These are phyloP conservation scores for Cladophialophora bantiana DNA, from an alignment of 2,329 filamentous ascomycete genomes.

Conservation along the genomic window DNA sequence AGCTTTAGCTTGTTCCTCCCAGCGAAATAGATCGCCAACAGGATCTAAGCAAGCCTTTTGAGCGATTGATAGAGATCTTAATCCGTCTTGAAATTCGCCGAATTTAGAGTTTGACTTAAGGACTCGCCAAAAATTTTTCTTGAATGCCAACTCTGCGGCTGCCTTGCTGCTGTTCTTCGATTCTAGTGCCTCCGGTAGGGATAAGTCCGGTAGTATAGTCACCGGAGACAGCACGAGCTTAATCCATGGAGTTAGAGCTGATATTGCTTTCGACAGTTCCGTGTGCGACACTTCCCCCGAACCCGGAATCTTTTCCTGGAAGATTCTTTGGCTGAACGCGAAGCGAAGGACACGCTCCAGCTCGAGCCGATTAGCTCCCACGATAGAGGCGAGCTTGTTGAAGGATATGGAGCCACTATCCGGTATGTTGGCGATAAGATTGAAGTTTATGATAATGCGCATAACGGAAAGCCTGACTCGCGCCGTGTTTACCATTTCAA, in stretches of 20 bases:
- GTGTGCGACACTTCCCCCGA: not conserved
- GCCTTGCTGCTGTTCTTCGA: not conserved
- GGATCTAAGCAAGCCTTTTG: not conserved
- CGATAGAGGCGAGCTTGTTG: not conserved
- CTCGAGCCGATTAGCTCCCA: not conserved
- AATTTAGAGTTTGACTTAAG: not conserved
- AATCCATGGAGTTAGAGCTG: not conserved
- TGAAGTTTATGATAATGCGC: slow-evolving; percentile 1
- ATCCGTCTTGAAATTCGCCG: slow-evolving; percentile 3
- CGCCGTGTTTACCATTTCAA: slow-evolving; percentile 4
- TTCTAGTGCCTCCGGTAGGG: not conserved
- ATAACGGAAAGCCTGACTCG: not conserved
- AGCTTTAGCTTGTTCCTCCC: not conserved
- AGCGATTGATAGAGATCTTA: slow-evolving; percentile 4
- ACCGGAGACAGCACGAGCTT: slow-evolving; percentile 1
- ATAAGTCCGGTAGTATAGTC: not conserved
- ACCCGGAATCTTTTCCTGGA: not conserved
- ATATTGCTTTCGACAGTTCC: not conserved
- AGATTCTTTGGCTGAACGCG: slow-evolving; percentile 2
- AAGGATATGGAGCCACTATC: not conserved
- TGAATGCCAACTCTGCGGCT: not conserved
- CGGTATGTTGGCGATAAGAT: not conserved
- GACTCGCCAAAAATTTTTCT: not conserved
- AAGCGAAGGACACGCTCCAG: slow-evolving; percentile 2
- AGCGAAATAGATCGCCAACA: not conserved